Conservation (phyloP, 148 eudicot genomes). For the Chenopodium album region DNA sequence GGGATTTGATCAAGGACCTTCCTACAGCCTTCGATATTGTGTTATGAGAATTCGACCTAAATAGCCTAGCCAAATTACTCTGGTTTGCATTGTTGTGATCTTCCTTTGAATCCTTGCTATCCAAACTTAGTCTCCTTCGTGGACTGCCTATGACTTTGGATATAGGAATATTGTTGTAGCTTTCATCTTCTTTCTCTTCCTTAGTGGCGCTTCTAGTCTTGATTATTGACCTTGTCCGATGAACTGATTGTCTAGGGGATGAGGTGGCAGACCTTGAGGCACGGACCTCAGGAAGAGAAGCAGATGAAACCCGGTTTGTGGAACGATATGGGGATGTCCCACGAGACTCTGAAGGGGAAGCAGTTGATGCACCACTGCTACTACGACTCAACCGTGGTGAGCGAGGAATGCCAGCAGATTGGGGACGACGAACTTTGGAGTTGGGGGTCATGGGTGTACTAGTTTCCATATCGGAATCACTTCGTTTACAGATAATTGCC, state of each 20-base stretch:
- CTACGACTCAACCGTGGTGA: constrained; percentile 40
- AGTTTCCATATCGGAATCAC: constrained; percentile 26
- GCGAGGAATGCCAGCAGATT: constrained; percentile 31
- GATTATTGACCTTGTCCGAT: constrained; percentile 29
- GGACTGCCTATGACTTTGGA: constrained; percentile 20
- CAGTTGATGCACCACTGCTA: constrained; percentile 30
- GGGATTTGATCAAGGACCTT: constrained; percentile 27
- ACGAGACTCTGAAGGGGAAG: not conserved
- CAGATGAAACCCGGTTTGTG: constrained; percentile 13
- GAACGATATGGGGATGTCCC: constrained; percentile 36
- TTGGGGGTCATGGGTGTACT: constrained; percentile 13
- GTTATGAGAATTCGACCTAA: constrained; percentile 36
- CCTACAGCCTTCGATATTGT: constrained; percentile 12
- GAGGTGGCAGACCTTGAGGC: constrained; percentile 31
- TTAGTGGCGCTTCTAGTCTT: constrained; percentile 23
- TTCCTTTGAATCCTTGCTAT: not conserved
- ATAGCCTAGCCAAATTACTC: constrained; percentile 18
- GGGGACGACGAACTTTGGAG: constrained; percentile 29
- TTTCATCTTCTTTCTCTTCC: constrained; percentile 25
- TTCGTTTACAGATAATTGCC: not conserved
- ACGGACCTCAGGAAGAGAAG: constrained; percentile 29
- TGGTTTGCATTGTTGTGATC: constrained; percentile 6
- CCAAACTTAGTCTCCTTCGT: constrained; percentile 29
- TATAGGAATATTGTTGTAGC: constrained; percentile 23
- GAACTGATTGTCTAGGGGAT: constrained; percentile 39